Percentiles rank a stretch among this genome's conserved stretches.
Conservation (phyloP, 768 basidiomycete species). For the Phylloporus sp. region DNA sequence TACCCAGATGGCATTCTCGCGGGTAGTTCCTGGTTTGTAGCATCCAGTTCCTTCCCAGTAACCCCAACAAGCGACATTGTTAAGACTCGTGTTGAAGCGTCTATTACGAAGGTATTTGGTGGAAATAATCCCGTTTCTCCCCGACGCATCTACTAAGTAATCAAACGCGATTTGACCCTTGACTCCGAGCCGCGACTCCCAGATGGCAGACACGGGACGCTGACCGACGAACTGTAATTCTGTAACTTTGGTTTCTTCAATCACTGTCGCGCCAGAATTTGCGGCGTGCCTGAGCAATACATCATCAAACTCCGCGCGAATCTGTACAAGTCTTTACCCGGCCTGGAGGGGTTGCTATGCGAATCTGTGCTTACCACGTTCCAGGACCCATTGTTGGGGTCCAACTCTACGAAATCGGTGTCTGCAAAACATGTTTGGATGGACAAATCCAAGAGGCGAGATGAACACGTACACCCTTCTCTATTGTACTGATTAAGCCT, state of each 20-base stretch:
- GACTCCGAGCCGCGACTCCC: not conserved
- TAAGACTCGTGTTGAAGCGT: conserved; percentile 29
- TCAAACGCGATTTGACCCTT: conserved; percentile 4
- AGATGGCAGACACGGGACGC: conserved; percentile 1
- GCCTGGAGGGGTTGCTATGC: not conserved
- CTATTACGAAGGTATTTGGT: conserved; percentile 34
- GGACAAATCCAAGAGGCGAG: no score
- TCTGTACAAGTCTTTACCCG: not conserved
- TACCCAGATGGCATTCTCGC: conserved; percentile 36
- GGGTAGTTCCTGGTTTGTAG: conserved; percentile 30
- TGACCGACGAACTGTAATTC: conserved; percentile 3
- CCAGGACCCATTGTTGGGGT: conserved; percentile 3
- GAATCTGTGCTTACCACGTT: conserved; percentile 1
- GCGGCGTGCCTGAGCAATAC: not conserved
- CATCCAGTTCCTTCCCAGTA: conserved; percentile 32
- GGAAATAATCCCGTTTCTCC: conserved; percentile 10
- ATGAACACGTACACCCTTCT: conserved; percentile 7
- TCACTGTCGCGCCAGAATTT: not conserved
- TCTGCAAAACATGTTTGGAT: conserved; percentile 1
- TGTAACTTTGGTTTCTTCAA: conserved; percentile 3
- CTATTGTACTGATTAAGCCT: conserved; percentile 13
- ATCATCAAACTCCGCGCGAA: conserved; percentile 7
- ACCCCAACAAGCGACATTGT: conserved; percentile 36
- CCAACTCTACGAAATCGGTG: conserved; percentile 3
- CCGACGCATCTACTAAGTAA: conserved; percentile 10